Percentiles rank a stretch among this genome's conserved stretches.
phyloP scores from a whole-genome alignment of 371 early-diverging fungal genomes.

The Mucor irregularis region DNA sequence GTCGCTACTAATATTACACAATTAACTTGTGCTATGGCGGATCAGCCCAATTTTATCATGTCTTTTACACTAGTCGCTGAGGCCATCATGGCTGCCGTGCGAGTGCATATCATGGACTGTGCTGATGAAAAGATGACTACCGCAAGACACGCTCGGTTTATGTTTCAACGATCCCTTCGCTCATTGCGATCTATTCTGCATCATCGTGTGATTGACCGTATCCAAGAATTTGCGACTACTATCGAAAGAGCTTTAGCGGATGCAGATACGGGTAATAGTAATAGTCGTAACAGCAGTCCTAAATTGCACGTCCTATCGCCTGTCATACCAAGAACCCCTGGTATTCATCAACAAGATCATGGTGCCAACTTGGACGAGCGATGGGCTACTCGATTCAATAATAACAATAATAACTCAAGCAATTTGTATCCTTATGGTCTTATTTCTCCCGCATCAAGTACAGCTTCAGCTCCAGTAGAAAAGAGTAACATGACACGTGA shows the following conservation, averaged over 20 bases:
- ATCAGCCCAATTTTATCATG: conserved; percentile 19
- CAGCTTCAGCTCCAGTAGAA: conserved; percentile 8
- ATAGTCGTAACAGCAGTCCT: conserved; percentile 10
- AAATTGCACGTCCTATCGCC: conserved; percentile 18
- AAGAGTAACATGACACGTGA: conserved; percentile 8
- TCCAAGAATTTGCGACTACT: conserved; percentile 22
- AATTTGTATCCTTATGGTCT: conserved; percentile 1
- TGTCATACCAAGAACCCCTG: conserved; percentile 12
- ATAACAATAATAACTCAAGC: neutral
- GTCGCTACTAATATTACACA: conserved; percentile 25
- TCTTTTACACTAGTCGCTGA: conserved; percentile 15
- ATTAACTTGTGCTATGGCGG: conserved; percentile 14
- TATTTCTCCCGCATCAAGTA: conserved; percentile 13
- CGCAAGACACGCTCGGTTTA: conserved; percentile 33
- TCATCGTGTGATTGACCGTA: conserved; percentile 17
- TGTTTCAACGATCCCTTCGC: conserved; percentile 40
- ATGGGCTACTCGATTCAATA: neutral
- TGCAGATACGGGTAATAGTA: conserved; percentile 15
- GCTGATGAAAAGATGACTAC: conserved; percentile 12
- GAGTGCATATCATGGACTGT: conserved; percentile 22
- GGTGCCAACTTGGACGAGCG: neutral
- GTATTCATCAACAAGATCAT: neutral
- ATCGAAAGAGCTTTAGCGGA: conserved; percentile 17
- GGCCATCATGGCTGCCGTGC: conserved; percentile 17
- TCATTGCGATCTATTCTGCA: conserved; percentile 16